Evolutionary conservation across 2,329 filamentous ascomycete species (phyloP).

Genomic region (Ramichloridium luteum): DNA sequence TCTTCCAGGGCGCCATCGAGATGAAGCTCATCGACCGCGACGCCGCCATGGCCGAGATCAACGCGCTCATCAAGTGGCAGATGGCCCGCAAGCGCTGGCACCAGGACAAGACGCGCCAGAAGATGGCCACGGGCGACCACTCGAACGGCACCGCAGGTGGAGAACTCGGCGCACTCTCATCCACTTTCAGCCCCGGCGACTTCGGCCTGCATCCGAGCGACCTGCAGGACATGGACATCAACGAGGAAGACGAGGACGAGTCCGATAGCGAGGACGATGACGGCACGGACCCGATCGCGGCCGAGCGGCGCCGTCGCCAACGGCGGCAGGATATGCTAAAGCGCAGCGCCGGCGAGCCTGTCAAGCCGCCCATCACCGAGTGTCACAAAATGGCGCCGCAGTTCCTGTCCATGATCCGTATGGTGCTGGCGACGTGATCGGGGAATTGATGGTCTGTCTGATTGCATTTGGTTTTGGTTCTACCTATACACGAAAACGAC

Average conservation of each 20-base stretch:
- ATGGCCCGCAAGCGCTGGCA: constrained; percentile 96
- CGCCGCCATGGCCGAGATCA: constrained; percentile 66
- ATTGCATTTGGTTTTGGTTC: too few relatives aligned
- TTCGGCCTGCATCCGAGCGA: constrained; percentile 86
- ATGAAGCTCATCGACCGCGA: constrained; percentile 56
- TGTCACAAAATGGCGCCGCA: constrained; percentile 23
- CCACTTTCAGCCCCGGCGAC: constrained; percentile 62
- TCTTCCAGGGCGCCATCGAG: constrained; percentile 70
- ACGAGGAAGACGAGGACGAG: constrained; percentile 51
- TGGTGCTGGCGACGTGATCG: constrained; percentile 21
- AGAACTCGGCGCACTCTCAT: constrained; percentile 41
- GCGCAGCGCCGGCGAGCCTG: constrained; percentile 26
- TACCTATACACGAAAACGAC: too few relatives aligned
- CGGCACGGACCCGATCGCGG: constrained; percentile 76
- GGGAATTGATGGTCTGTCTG: too few relatives aligned
- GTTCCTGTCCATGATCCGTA: constrained; percentile 26
- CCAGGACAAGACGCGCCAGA: constrained; percentile 91
- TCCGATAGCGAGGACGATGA: constrained; percentile 57
- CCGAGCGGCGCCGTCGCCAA: constrained; percentile 65
- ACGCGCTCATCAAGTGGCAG: constrained; percentile 83
- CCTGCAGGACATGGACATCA: constrained; percentile 67
- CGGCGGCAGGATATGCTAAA: constrained; percentile 65
- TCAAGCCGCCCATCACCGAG: constrained; percentile 25
- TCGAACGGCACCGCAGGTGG: constrained; percentile 31
- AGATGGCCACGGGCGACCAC: constrained; percentile 74